A percentile compares a stretch with the other conserved stretches of the same genome.
These are phyloP conservation scores for Trichothecium roseum DNA, from an alignment of 2,329 filamentous ascomycete species.

Conservation along the genomic window DNA sequence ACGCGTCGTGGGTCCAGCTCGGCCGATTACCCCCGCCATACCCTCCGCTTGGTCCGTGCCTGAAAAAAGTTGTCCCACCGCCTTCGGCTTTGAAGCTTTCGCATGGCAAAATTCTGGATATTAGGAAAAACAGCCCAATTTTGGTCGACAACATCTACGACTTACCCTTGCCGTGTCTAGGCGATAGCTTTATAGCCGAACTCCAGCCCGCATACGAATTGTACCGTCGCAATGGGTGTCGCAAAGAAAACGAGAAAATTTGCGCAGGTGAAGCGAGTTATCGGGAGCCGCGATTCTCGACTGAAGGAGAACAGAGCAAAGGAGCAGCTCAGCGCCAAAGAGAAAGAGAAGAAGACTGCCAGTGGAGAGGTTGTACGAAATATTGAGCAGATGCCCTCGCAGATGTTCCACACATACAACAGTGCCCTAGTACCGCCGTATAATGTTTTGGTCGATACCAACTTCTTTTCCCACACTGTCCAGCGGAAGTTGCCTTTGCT, in stretches of 20 bases:
- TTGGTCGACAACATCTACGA: no score
- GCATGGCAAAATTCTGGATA: background rate
- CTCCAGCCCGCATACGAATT: no score
- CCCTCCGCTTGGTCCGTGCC: background rate
- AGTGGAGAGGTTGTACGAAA: conserved; percentile 59
- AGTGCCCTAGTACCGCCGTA: conserved; percentile 78
- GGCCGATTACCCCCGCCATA: no score
- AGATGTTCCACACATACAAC: conserved; percentile 85
- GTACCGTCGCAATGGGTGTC: conserved; percentile 84
- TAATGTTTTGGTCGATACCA: conserved; percentile 71
- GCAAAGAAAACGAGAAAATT: conserved; percentile 91
- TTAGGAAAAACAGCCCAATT: conserved; percentile 1
- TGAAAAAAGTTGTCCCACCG: conserved; percentile 1
- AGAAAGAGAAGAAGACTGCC: conserved; percentile 46
- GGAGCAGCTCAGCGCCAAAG: conserved; percentile 45
- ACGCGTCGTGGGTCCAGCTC: conserved; percentile 17
- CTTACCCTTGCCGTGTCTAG: no score
- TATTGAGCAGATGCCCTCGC: conserved; percentile 71
- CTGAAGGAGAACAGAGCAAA: conserved; percentile 71
- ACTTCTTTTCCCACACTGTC: conserved; percentile 85
- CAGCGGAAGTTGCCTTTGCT: conserved; percentile 82
- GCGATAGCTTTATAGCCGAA: no score
- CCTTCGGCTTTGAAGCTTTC: background rate
- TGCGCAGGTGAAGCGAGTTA: conserved; percentile 71
- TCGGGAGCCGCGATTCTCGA: conserved; percentile 69